Percentiles rank a stretch among this genome's conserved stretches.
Conservation (phyloP, 208 protist genomes). For the Acanthamoeba quina region DNA sequence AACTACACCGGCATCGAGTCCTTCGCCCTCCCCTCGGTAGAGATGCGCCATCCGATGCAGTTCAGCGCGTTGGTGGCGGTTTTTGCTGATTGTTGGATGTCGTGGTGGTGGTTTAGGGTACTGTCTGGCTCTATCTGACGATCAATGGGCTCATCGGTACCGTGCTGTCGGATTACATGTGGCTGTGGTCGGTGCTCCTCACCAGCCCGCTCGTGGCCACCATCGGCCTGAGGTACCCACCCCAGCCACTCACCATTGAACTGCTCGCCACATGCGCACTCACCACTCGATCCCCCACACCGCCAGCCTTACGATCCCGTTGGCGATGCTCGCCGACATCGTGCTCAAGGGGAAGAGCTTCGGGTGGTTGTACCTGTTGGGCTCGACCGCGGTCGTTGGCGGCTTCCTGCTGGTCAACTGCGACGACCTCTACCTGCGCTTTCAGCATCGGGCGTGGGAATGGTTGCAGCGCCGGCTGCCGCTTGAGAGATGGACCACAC, state of each 20-base stretch:
- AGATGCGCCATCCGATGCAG: no score
- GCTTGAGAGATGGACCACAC: background rate
- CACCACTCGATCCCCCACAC: background rate
- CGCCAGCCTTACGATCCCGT: constrained; percentile 70
- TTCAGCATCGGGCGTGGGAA: background rate
- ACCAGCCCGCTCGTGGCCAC: constrained; percentile 77
- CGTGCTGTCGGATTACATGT: constrained; percentile 76
- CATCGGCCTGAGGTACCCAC: constrained; percentile 59
- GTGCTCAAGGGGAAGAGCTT: constrained; percentile 67
- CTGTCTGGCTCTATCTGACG: constrained; percentile 54
- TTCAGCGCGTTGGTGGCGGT: no score
- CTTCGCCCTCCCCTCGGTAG: constrained; percentile 39
- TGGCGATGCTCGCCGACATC: constrained; percentile 76
- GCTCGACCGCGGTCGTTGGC: constrained; percentile 42
- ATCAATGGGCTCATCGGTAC: constrained; percentile 77
- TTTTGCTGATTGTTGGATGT: background rate
- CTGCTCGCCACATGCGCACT: background rate
- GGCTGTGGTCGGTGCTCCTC: constrained; percentile 76
- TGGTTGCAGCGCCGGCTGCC: background rate
- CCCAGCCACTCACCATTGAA: background rate
- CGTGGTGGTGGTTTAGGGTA: background rate
- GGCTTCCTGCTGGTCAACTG: constrained; percentile 77
- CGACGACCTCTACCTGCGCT: background rate
- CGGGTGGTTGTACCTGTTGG: constrained; percentile 64
- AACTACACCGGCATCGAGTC: constrained; percentile 58